Percentiles rank a stretch among this genome's conserved stretches.
Evolutionary conservation across 2,329 filamentous ascomycete species (phyloP).

Genomic region (Beauveria rudraprayagi): DNA sequence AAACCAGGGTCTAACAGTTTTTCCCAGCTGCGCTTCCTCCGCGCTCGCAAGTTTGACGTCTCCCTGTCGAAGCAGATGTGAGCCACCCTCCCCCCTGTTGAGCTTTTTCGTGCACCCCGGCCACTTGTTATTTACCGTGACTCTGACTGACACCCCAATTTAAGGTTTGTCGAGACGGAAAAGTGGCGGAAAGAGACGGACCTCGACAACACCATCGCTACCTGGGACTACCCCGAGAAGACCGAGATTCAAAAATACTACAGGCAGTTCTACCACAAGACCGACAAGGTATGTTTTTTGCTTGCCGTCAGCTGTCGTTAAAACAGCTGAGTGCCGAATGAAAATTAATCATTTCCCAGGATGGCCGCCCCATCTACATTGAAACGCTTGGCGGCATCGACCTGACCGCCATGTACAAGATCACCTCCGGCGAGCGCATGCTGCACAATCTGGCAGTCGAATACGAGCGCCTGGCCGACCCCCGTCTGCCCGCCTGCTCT

Average conservation of each 20-base stretch:
- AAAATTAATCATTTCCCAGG: conserved; percentile 41
- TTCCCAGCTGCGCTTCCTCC: conserved; percentile 71
- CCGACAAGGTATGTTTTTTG: conserved; percentile 55
- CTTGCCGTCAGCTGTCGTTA: not conserved
- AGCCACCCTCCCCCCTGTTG: conserved; percentile 22
- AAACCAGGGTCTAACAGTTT: not conserved
- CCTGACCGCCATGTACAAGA: conserved; percentile 81
- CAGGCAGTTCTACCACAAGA: conserved; percentile 98
- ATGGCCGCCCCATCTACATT: conserved; percentile 94
- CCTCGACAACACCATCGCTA: conserved; percentile 71
- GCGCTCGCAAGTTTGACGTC: conserved; percentile 93
- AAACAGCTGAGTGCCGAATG: not conserved
- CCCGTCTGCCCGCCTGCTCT: conserved; percentile 88
- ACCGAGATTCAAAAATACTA: conserved; percentile 80
- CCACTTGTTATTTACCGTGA: not conserved
- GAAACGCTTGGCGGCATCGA: conserved; percentile 94
- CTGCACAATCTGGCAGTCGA: conserved; percentile 91
- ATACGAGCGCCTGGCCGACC: conserved; percentile 93
- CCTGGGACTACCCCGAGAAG: conserved; percentile 85
- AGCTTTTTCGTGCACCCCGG: too few species aligned
- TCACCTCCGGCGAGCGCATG: conserved; percentile 90
- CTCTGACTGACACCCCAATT: conserved; percentile 16
- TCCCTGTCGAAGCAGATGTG: conserved; percentile 80
- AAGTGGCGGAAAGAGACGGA: conserved; percentile 84
- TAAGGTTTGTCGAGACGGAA: conserved; percentile 84